Evolutionary conservation across 768 basidiomycete genomes (phyloP).

Genomic region (Podaxis sp.): DNA sequence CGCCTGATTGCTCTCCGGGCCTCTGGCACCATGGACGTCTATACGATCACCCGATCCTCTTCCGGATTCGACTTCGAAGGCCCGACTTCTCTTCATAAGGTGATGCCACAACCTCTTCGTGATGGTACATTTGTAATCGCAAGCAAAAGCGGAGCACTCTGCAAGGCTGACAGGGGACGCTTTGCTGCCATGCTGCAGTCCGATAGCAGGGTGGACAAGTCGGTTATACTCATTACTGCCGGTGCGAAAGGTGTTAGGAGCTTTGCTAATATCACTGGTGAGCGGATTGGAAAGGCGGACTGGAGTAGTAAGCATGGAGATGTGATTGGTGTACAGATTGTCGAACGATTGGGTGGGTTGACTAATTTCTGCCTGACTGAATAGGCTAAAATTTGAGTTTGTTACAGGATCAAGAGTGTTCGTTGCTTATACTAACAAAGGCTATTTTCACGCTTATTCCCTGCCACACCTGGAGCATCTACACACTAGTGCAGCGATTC

Average conservation of each 20-base stretch:
- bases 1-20: constrained; percentile 59
- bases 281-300: constrained; percentile 62
- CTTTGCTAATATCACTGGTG: constrained; percentile 57
- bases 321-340: constrained; percentile 46
- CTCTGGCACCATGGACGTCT: constrained; percentile 58
- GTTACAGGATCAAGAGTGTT: constrained; percentile 47
- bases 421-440: constrained; percentile 49
- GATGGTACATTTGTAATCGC: constrained; percentile 52
- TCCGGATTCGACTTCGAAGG: constrained; percentile 32
- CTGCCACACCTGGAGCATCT: constrained; percentile 59
- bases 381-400: neutral
- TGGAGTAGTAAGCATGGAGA: constrained; percentile 51
- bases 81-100: constrained; percentile 31
- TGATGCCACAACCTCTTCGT: constrained; percentile 41
- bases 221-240: constrained; percentile 42
- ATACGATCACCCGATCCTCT: constrained; percentile 39
- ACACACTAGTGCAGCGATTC: constrained; percentile 37
- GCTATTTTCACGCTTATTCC: constrained; percentile 52
- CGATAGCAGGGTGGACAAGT: constrained; percentile 14
- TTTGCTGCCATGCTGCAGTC: constrained; percentile 31
- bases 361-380: neutral
- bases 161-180: constrained; percentile 38
- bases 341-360: constrained; percentile 54
- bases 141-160: constrained; percentile 41
- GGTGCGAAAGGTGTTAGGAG: constrained; percentile 57